A percentile compares a stretch with the other conserved stretches of the same genome.
Conservation (phyloP, 805 yeast genomes). For the Monosporozyma aquatica region DNA sequence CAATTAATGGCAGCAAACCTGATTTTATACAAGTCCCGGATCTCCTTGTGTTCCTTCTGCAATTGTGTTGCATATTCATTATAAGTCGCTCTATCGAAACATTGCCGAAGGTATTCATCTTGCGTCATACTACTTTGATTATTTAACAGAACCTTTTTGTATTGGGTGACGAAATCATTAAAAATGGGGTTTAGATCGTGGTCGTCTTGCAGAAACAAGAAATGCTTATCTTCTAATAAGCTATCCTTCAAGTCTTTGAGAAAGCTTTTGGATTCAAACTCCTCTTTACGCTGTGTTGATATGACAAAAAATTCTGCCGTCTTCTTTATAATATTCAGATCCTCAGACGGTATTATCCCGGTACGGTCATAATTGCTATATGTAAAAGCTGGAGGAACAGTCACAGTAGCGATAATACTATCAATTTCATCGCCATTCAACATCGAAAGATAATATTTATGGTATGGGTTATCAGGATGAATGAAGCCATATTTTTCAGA, state of each 20-base stretch:
- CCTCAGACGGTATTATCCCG: slow-evolving; percentile 43
- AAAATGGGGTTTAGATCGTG: slow-evolving; percentile 57
- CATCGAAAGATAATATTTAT: slow-evolving; percentile 41
- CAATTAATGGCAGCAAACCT: slow-evolving; percentile 76
- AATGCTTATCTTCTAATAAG: slow-evolving; percentile 40
- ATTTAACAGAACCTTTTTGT: slow-evolving; percentile 28
- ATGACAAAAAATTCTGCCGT: slow-evolving; percentile 61
- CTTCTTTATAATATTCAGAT: slow-evolving; percentile 58
- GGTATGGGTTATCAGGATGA: slow-evolving; percentile 41
- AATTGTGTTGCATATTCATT: slow-evolving; percentile 32
- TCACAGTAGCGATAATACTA: slow-evolving; percentile 1
- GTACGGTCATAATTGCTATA: slow-evolving; percentile 24
- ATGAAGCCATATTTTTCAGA: slow-evolving; percentile 59
- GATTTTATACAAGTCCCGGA: slow-evolving; percentile 33
- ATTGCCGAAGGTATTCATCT: slow-evolving; percentile 11
- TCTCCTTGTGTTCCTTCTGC: slow-evolving; percentile 29
- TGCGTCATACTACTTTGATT: not conserved
- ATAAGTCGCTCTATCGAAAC: slow-evolving; percentile 51
- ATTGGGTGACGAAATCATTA: slow-evolving; percentile 45
- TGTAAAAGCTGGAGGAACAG: slow-evolving; percentile 22
- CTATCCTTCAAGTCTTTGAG: slow-evolving; percentile 32
- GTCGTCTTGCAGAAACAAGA: slow-evolving; percentile 50
- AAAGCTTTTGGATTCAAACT: slow-evolving; percentile 29
- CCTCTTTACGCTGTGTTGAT: slow-evolving; percentile 8
- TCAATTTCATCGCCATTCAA: slow-evolving; percentile 13